A percentile compares a stretch with the other conserved stretches of the same genome.
Conservation (phyloP, 23 red algal genomes). For the Gracilariopsis chorda region DNA sequence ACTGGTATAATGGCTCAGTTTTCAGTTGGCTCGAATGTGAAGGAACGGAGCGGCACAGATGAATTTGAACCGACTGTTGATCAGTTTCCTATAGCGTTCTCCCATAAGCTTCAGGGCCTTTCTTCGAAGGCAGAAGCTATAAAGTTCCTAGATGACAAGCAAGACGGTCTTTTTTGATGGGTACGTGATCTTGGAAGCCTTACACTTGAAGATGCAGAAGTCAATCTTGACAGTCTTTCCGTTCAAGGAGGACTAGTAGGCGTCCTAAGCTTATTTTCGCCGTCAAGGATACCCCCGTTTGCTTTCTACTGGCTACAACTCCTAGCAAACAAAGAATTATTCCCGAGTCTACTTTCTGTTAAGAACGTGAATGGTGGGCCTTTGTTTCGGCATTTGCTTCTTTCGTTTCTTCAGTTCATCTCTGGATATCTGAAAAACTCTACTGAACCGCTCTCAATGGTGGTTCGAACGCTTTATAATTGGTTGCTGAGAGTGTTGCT, state of each 20-base stretch:
- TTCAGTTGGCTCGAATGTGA: neutral
- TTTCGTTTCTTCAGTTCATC: slow-evolving; percentile 79
- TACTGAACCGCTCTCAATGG: slow-evolving; percentile 22
- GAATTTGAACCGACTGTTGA: neutral
- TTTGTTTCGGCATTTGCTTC: slow-evolving; percentile 73
- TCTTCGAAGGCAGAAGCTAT: neutral
- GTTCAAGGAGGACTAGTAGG: slow-evolving; percentile 44
- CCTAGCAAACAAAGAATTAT: slow-evolving; percentile 64
- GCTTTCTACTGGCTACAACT: slow-evolving; percentile 94
- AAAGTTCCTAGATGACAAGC: slow-evolving; percentile 27
- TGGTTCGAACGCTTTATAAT: slow-evolving; percentile 74
- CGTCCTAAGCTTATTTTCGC: slow-evolving; percentile 70
- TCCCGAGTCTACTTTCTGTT: slow-evolving; percentile 71
- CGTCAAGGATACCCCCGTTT: slow-evolving; percentile 70
- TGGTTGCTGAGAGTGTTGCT: slow-evolving; percentile 83
- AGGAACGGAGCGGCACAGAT: neutral
- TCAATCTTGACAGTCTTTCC: slow-evolving; percentile 49
- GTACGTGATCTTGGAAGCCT: neutral
- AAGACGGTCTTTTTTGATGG: neutral
- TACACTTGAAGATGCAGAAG: neutral
- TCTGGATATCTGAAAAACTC: slow-evolving; percentile 52
- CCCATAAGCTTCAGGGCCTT: neutral
- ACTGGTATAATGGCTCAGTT: slow-evolving; percentile 60
- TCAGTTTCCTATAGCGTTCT: neutral
- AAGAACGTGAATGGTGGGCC: slow-evolving; percentile 56